Conservation (phyloP, 441 rosid genomes). For the Mallotus repandus region DNA sequence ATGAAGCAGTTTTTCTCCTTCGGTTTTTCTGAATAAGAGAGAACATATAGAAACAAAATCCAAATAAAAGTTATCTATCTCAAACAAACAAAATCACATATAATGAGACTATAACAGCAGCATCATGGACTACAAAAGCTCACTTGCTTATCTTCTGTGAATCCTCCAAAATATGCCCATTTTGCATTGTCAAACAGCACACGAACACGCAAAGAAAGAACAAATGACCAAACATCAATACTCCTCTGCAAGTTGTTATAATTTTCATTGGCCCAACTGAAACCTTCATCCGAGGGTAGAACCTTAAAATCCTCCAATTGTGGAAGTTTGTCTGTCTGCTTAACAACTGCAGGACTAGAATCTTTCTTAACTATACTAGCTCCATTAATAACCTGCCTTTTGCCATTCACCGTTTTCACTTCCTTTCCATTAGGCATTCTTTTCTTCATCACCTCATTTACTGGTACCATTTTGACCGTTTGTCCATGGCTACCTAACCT, state of each 20-base stretch:
- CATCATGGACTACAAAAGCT: constrained; percentile 9
- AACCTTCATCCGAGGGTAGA: constrained; percentile 89
- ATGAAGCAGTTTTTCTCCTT: constrained; percentile 74
- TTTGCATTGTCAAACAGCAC: constrained; percentile 77
- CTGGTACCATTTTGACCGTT: constrained; percentile 75
- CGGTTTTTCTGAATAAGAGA: constrained; percentile 54
- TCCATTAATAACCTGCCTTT: constrained; percentile 53
- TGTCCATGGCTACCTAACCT: constrained; percentile 52
- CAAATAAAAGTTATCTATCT: constrained; percentile 6
- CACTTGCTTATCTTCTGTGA: constrained; percentile 84
- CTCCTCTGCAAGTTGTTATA: constrained; percentile 71
- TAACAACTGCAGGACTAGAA: constrained; percentile 42
- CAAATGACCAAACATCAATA: constrained; percentile 86
- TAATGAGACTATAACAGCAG: neutral
- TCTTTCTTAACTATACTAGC: constrained; percentile 48
- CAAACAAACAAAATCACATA: neutral
- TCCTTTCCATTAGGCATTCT: constrained; percentile 39
- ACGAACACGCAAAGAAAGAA: constrained; percentile 67
- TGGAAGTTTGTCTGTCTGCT: constrained; percentile 50
- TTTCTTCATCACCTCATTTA: constrained; percentile 56
- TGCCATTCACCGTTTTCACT: constrained; percentile 57
- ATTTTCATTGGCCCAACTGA: constrained; percentile 95
- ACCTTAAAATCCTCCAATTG: constrained; percentile 61
- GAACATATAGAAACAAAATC: constrained; percentile 17
- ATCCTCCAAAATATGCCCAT: constrained; percentile 77